Percentiles rank a stretch among this genome's conserved stretches.
phyloP scores from a whole-genome alignment of 768 basidiomycete genomes.

The Panaeolus papilionaceus region DNA sequence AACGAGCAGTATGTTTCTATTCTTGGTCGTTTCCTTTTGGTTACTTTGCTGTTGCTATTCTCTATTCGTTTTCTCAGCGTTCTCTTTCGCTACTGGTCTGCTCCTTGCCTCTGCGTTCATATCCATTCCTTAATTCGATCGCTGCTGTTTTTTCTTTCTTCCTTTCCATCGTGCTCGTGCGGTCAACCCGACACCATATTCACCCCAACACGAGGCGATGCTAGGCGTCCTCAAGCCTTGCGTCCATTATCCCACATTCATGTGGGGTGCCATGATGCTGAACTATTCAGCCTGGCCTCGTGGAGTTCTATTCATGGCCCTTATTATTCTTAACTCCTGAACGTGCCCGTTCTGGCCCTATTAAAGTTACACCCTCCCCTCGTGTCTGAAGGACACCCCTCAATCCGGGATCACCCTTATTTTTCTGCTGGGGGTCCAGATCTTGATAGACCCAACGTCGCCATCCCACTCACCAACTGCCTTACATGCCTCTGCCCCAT shows the following conservation, averaged over 20 bases:
- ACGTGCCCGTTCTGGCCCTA: too few species aligned
- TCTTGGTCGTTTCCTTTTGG: slow-evolving; percentile 20
- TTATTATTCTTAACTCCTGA: background rate
- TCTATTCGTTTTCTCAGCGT: slow-evolving; percentile 11
- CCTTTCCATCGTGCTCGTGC: too few species aligned
- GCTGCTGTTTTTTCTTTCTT: too few species aligned
- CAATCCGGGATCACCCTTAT: too few species aligned
- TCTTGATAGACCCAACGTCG: background rate
- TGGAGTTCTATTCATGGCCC: background rate
- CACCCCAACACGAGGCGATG: too few species aligned
- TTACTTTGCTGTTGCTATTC: slow-evolving; percentile 3
- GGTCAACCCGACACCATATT: too few species aligned
- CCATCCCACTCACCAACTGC: background rate
- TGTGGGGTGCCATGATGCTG: background rate
- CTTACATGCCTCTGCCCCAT: background rate
- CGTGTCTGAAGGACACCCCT: too few species aligned
- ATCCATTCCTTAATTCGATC: too few species aligned
- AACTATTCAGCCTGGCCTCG: background rate
- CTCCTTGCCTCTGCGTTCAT: background rate
- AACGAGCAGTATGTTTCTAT: slow-evolving; percentile 25
- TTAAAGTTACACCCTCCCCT: too few species aligned
- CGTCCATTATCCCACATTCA: background rate
- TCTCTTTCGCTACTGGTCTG: slow-evolving; percentile 11
- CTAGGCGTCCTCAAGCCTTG: background rate
- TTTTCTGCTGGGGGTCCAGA: background rate